phyloP scores from a whole-genome alignment of 2,329 filamentous ascomycete genomes.

The Alternaria incomplexa region DNA sequence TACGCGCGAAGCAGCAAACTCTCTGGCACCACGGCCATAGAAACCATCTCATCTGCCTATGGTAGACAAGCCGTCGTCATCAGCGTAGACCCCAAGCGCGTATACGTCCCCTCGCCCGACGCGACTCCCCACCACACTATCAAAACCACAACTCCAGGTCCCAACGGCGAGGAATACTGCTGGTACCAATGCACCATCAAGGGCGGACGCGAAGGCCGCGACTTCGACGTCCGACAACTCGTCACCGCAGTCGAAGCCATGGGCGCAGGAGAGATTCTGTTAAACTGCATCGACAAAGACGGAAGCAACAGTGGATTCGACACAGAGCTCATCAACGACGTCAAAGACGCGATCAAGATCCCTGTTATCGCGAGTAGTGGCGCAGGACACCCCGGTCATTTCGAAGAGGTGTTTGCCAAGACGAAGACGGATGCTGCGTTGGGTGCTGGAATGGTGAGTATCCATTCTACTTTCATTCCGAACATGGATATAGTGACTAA shows the following conservation, averaged over 20 bases:
- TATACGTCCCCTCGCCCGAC: constrained; percentile 75
- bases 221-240: constrained; percentile 90
- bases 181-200: constrained; percentile 99
- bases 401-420: constrained; percentile 85
- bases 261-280: constrained; percentile 90
- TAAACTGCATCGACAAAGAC: constrained; percentile 98
- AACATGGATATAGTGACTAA: not conserved
- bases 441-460: constrained; percentile 84
- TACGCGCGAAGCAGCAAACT: constrained; percentile 72
- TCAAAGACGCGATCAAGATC: constrained; percentile 86
- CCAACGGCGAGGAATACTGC: constrained; percentile 78
- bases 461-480: not conserved
- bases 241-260: constrained; percentile 90
- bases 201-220: constrained; percentile 90
- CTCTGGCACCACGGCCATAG: constrained; percentile 86
- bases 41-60: constrained; percentile 92
- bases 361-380: constrained; percentile 96
- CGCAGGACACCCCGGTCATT: constrained; percentile 85
- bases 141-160: constrained; percentile 71
- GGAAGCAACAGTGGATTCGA: constrained; percentile 95
- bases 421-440: constrained; percentile 91
- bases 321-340: constrained; percentile 84
- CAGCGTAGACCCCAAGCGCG: constrained; percentile 88
- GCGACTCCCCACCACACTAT: constrained; percentile 79
- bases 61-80: constrained; percentile 97